These are phyloP conservation scores for Saururus chinensis DNA, from an alignment of 164 flowering plant genomes.

Conservation along the genomic window DNA sequence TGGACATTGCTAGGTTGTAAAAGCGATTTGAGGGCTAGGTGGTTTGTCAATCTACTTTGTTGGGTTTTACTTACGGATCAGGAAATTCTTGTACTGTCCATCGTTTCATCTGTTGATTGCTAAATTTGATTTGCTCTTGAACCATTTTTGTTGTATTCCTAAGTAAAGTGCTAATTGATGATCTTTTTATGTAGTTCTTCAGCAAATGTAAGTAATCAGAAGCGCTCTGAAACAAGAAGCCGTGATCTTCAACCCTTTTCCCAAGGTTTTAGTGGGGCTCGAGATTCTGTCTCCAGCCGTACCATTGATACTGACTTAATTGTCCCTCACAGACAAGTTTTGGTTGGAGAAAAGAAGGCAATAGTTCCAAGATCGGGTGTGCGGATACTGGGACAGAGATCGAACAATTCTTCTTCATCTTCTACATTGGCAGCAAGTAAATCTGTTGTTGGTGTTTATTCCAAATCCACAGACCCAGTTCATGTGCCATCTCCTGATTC, in stretches of 20 bases:
- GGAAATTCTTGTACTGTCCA: too few species aligned
- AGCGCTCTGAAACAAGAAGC: constrained; percentile 25
- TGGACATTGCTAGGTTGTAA: too few species aligned
- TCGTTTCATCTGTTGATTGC: neutral
- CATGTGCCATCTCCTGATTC: constrained; percentile 89
- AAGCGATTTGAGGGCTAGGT: too few species aligned
- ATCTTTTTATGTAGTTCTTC: constrained; percentile 24
- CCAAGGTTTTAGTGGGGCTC: constrained; percentile 25
- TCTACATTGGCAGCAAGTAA: constrained; percentile 35
- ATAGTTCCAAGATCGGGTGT: constrained; percentile 20
- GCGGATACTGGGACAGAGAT: constrained; percentile 22
- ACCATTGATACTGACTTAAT: constrained; percentile 21
- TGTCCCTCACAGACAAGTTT: constrained; percentile 27
- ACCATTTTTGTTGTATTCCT: neutral
- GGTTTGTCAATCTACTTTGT: too few species aligned
- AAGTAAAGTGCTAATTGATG: neutral
- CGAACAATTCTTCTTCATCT: constrained; percentile 25
- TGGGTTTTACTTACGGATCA: too few species aligned
- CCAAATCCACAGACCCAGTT: constrained; percentile 88
- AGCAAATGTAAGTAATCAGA: constrained; percentile 25
- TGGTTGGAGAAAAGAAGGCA: constrained; percentile 21
- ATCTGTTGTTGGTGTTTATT: constrained; percentile 72
- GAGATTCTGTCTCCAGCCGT: constrained; percentile 25
- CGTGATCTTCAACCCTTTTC: constrained; percentile 15
- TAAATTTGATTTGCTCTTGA: neutral